Evolutionary conservation across 2,329 filamentous ascomycete genomes (phyloP).

Genomic region (Emmonsiellopsis sp.): DNA sequence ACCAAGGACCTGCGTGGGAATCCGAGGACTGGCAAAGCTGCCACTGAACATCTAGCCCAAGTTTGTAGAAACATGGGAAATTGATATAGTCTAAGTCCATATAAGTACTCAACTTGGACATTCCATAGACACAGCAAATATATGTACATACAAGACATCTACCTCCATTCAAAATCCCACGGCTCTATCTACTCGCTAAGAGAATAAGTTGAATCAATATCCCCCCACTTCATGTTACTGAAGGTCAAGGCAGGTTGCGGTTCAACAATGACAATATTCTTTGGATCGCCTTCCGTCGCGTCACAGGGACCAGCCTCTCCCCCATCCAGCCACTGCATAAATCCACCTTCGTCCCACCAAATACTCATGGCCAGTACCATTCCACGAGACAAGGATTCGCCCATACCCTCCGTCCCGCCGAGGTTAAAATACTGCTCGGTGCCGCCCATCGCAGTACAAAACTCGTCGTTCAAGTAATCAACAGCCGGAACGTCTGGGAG

Average conservation of each 20-base stretch:
- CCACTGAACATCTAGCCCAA: too few relatives aligned
- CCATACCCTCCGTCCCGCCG: slow-evolving; percentile 49
- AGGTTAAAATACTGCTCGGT: slow-evolving; percentile 40
- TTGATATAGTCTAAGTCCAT: too few relatives aligned
- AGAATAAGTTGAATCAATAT: neutral
- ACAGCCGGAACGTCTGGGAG: slow-evolving; percentile 33
- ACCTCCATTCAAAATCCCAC: too few relatives aligned
- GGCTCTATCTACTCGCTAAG: neutral
- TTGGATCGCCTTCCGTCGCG: slow-evolving; percentile 44
- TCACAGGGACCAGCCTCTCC: slow-evolving; percentile 42
- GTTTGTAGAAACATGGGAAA: too few relatives aligned
- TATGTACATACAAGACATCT: too few relatives aligned
- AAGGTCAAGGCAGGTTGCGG: slow-evolving; percentile 16
- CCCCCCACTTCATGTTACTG: neutral
- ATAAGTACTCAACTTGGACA: too few relatives aligned
- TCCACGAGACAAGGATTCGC: slow-evolving; percentile 43
- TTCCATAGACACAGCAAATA: too few relatives aligned
- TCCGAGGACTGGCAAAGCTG: too few relatives aligned
- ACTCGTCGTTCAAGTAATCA: slow-evolving; percentile 46
- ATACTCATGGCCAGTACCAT: slow-evolving; percentile 55
- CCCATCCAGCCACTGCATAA: slow-evolving; percentile 51
- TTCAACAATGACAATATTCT: slow-evolving; percentile 32
- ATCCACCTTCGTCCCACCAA: slow-evolving; percentile 46
- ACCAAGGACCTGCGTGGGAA: too few relatives aligned
- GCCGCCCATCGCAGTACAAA: slow-evolving; percentile 42